Conservation (phyloP, 202 grass and related monocot genomes). For the Setaria viridis region DNA sequence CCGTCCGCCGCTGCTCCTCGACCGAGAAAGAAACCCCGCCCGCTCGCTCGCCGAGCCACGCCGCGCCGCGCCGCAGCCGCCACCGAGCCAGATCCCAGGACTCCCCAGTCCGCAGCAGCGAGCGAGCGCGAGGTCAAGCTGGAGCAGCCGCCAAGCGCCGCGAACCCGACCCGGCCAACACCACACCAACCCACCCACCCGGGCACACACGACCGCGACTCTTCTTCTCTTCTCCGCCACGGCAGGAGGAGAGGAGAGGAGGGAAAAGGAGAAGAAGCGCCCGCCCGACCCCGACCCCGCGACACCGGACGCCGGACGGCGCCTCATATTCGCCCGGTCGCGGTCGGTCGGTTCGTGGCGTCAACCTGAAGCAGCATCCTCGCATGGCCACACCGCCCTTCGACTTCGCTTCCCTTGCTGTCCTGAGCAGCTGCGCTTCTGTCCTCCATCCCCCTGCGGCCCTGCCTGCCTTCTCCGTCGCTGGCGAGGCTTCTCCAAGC, state of each 20-base stretch:
- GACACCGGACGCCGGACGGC: constrained; percentile 22
- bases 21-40: constrained; percentile 3
- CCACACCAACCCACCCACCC: not conserved
- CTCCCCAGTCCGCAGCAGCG: not conserved
- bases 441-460: not conserved
- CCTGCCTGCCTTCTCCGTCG: not conserved
- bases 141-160: not conserved
- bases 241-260: not conserved
- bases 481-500: not conserved
- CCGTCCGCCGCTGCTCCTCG: not conserved
- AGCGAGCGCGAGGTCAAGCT: not conserved
- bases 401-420: not conserved
- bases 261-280: too few relatives aligned
- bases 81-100: not conserved
- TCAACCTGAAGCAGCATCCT: constrained; percentile 41
- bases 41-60: not conserved
- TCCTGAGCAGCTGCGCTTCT: too few relatives aligned
- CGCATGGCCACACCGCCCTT: not conserved
- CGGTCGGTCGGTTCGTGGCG: constrained; percentile 41
- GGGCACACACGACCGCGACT: not conserved
- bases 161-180: not conserved
- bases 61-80: not conserved
- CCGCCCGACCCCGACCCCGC: not conserved
- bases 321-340: not conserved
- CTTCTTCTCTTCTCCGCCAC: constrained; percentile 7